Evolutionary conservation across 768 basidiomycete species (phyloP).

Genomic region (Mycena vitilis): DNA sequence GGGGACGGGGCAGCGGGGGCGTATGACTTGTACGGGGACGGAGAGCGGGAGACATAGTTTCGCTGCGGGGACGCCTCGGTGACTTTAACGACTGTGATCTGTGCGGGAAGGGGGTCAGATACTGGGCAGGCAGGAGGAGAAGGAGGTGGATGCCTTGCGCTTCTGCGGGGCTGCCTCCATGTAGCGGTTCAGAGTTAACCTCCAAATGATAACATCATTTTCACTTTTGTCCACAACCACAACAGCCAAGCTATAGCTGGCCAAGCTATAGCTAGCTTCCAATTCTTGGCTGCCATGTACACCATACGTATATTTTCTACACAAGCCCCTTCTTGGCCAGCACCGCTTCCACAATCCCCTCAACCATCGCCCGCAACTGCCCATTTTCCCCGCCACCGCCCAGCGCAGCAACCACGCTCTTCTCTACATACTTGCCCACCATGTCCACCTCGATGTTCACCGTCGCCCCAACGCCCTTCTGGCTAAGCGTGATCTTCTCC

Average conservation of each 20-base stretch:
- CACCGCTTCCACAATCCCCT: constrained; percentile 68
- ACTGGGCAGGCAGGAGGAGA: constrained; percentile 14
- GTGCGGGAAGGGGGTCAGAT: constrained; percentile 5
- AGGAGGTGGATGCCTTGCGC: constrained; percentile 21
- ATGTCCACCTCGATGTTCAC: constrained; percentile 98
- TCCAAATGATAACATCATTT: constrained; percentile 2
- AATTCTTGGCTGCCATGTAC: no score
- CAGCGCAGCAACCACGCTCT: constrained; percentile 80
- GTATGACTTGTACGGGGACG: constrained; percentile 52
- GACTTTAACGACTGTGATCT: constrained; percentile 36
- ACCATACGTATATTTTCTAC: not conserved
- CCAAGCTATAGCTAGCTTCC: no score
- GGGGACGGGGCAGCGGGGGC: constrained; percentile 39
- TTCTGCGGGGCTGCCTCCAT: constrained; percentile 27
- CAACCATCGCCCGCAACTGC: constrained; percentile 61
- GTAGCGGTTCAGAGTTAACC: constrained; percentile 3
- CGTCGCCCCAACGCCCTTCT: constrained; percentile 78
- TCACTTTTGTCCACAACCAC: not conserved
- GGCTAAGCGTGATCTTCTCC: constrained; percentile 82
- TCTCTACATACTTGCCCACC: constrained; percentile 92
- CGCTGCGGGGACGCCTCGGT: constrained; percentile 25
- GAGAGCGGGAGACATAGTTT: constrained; percentile 38
- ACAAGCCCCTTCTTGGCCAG: constrained; percentile 56
- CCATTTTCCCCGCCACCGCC: constrained; percentile 61
- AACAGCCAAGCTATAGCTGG: no score